These are phyloP conservation scores for Primulina eburnea DNA, from an alignment of 257 asterid species.

Conservation along the genomic window DNA sequence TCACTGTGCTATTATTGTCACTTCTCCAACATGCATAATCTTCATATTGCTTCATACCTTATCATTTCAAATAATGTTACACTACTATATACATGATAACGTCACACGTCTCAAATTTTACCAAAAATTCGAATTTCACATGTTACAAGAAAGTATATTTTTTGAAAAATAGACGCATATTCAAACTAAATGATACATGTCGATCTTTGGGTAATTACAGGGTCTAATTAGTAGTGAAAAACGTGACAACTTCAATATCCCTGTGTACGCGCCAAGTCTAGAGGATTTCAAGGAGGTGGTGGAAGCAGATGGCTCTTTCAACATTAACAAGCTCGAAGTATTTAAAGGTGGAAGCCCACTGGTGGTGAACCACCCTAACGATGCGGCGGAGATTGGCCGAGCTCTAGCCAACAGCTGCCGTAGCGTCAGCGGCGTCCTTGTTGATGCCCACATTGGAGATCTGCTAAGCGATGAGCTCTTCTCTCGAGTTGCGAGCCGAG, in stretches of 20 bases:
- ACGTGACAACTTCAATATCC: slow-evolving; percentile 86
- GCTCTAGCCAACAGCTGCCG: slow-evolving; percentile 84
- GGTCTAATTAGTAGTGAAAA: slow-evolving; percentile 69
- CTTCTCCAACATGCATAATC: neutral
- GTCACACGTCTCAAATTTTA: no score
- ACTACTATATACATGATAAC: neutral
- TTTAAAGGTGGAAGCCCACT: slow-evolving; percentile 92
- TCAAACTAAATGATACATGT: no score
- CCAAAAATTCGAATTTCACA: no score
- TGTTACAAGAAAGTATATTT: no score
- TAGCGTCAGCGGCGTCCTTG: slow-evolving; percentile 84
- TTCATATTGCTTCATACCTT: neutral
- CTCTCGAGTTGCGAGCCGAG: slow-evolving; percentile 63
- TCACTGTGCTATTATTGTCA: neutral
- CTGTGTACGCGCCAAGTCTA: slow-evolving; percentile 83
- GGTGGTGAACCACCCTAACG: slow-evolving; percentile 74
- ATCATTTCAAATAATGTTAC: neutral
- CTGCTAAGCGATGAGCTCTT: slow-evolving; percentile 70
- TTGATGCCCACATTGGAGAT: slow-evolving; percentile 90
- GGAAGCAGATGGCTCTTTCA: slow-evolving; percentile 67
- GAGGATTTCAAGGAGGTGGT: slow-evolving; percentile 93
- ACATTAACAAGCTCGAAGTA: slow-evolving; percentile 64
- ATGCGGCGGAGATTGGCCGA: slow-evolving; percentile 81
- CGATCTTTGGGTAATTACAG: slow-evolving; percentile 27
- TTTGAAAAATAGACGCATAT: no score